Conservation (phyloP, 164 flowering plant species). For the Aristolochia contorta region DNA sequence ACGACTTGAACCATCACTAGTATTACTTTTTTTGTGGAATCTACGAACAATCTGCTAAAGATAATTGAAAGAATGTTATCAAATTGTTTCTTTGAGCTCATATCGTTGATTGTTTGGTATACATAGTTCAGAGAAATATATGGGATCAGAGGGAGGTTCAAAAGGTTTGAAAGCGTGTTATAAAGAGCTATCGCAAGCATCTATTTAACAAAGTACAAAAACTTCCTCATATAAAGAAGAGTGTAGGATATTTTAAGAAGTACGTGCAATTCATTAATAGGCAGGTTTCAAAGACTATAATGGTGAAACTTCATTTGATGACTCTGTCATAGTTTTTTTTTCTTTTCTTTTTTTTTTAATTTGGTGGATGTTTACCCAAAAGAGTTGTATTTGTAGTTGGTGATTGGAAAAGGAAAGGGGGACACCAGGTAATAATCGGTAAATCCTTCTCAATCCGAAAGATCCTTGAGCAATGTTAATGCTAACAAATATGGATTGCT, state of each 20-base stretch:
- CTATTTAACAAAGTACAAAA: slow-evolving; percentile 55
- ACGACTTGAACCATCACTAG: slow-evolving; percentile 62
- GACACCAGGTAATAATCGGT: too few species aligned
- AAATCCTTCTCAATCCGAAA: too few species aligned
- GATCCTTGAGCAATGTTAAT: too few species aligned
- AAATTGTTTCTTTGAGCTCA: slow-evolving; percentile 61
- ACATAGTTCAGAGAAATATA: slow-evolving; percentile 31
- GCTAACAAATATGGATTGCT: too few species aligned
- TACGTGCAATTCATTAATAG: too few species aligned
- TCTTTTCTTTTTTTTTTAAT: too few species aligned
- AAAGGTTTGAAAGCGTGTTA: slow-evolving; percentile 25
- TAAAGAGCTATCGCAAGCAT: slow-evolving; percentile 76
- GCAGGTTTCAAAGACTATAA: too few species aligned
- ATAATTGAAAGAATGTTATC: slow-evolving; percentile 52
- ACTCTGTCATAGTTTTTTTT: too few species aligned
- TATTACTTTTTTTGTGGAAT: slow-evolving; percentile 23
- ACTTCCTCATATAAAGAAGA: slow-evolving; percentile 27
- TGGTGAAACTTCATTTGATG: too few species aligned
- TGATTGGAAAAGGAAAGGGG: too few species aligned
- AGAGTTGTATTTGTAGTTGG: too few species aligned
- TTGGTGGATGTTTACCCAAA: too few species aligned
- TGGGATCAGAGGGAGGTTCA: slow-evolving; percentile 10
- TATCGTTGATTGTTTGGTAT: slow-evolving; percentile 57
- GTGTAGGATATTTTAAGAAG: slow-evolving; percentile 53
- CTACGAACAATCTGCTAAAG: slow-evolving; percentile 23